A percentile compares a stretch with the other conserved stretches of the same genome.
phyloP scores from a whole-genome alignment of 169 alveolate genomes.

The Haemoproteus tartakovskyi region DNA sequence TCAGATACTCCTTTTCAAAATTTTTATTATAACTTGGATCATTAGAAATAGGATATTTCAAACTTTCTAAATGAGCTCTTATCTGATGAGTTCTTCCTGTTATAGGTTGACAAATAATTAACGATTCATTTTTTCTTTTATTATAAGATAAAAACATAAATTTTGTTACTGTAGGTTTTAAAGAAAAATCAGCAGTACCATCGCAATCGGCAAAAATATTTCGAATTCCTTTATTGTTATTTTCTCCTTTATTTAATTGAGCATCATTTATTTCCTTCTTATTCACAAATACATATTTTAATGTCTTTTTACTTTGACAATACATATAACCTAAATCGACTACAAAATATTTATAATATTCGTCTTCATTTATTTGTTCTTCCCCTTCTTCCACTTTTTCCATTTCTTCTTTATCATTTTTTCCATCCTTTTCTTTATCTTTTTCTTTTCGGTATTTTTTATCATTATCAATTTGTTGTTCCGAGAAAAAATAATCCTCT shows the following conservation, averaged over 20 bases:
- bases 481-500: conserved; percentile 4
- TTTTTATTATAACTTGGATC: conserved; percentile 71
- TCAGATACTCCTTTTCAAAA: conserved; percentile 51
- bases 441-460: conserved; percentile 4
- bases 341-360: conserved; percentile 23
- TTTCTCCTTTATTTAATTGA: not conserved
- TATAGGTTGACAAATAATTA: conserved; percentile 89
- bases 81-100: conserved; percentile 98
- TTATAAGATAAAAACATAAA: conserved; percentile 83
- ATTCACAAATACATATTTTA: conserved; percentile 58
- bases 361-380: not conserved
- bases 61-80: conserved; percentile 90
- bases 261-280: conserved; percentile 6
- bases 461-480: not conserved
- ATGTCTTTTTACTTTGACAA: conserved; percentile 43
- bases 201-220: too few species aligned
- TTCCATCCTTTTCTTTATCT: not conserved
- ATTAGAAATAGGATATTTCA: conserved; percentile 91
- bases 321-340: conserved; percentile 64
- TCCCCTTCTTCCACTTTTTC: not conserved
- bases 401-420: not conserved
- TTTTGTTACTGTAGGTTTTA: conserved; percentile 73
- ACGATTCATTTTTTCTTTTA: conserved; percentile 81
- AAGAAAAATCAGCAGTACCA: too few species aligned
- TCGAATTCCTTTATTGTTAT: too few species aligned